Conservation (phyloP, 2,329 filamentous ascomycete genomes). For the Pestalotiopsis sp. region DNA sequence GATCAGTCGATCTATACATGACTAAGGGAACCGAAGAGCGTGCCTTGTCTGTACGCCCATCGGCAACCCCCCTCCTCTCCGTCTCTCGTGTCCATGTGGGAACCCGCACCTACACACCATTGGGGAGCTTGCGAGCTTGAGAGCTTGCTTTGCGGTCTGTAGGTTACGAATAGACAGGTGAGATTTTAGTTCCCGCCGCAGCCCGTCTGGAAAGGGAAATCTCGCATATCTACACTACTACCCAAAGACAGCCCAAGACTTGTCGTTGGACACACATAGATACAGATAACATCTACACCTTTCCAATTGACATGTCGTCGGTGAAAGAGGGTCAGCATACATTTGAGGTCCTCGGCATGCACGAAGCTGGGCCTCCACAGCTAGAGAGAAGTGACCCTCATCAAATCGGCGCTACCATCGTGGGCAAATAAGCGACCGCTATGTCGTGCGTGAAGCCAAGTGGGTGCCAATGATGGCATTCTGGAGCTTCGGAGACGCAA, state of each 20-base stretch:
- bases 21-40: background rate
- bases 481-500: background rate
- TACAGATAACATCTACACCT: background rate
- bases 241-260: background rate
- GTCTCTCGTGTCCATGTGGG: background rate
- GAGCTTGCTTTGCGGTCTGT: background rate
- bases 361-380: background rate
- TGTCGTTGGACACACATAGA: background rate
- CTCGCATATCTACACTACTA: background rate
- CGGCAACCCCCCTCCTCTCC: background rate
- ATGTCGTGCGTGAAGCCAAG: background rate
- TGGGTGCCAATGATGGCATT: background rate
- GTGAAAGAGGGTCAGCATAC: background rate
- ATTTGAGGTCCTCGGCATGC: background rate
- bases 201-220: background rate
- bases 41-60: background rate
- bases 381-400: background rate
- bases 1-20: background rate
- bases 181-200: background rate
- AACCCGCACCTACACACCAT: background rate
- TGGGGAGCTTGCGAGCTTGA: background rate
- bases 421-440: background rate
- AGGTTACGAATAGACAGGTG: background rate
- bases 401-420: background rate
- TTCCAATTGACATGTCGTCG: background rate